Evolutionary conservation across 108 stramenopile species (phyloP), one percentile per base, ranked within the genome.

Genomic region (Nitzschia putrida): DNA sequence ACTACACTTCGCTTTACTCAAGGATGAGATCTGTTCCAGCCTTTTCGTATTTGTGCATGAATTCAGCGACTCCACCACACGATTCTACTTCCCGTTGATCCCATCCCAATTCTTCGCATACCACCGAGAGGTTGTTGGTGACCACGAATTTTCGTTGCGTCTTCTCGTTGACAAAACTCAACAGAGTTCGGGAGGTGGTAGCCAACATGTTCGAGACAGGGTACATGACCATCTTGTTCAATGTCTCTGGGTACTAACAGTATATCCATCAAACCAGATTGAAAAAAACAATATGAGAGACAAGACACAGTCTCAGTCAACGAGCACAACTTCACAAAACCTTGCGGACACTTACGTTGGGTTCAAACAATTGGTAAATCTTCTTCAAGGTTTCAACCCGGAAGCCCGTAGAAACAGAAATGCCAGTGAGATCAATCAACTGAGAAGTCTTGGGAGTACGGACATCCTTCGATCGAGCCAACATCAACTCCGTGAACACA

Each of bases 101-200:
- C 88, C 89, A 90, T 10, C 93, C 90, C 60, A 94, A 66, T 58
- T 84, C 85, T 55, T 81, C 79, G 53, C 90, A 94, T 0, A 91
- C 90, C 37, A 68, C 80, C 53, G 42, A 64, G 23, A 94, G 77
- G 66, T 73, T 83, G 64, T 88, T 91, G 21, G 93, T 88, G 60
- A 94, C 80, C 1, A 94, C 66, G 63, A 94, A 87, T 64, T 94
- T 94, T 40, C 88, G 68, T 58, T 83, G 79, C 9, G 93, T 94
- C 42, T 81, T 83, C 57, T 90, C 88, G 55, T 94, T 94, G 11
- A 94, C 85, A 74, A 94, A 94, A 39, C 72, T 80, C 18, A 94
- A 68, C 45, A 91, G 72, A 0, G 76, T 79, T 39, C 78, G 78
- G 6, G 87, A 79, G 29, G 85, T 88, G 10, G 74, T 76, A 21